Conservation (phyloP, 257 asterid genomes). For the Marsdenia floribunda region DNA sequence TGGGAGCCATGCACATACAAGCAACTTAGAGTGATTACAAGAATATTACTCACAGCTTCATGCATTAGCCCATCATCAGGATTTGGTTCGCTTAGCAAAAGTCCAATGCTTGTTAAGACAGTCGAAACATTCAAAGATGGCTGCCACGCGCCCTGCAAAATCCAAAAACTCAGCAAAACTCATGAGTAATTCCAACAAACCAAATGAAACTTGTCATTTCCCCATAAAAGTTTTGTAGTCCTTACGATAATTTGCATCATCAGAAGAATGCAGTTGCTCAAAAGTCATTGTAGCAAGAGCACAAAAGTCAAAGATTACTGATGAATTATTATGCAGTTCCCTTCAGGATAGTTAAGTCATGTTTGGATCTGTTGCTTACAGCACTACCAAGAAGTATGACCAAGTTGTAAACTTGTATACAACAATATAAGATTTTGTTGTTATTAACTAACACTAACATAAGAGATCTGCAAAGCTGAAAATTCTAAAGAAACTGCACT, state of each 20-base stretch:
- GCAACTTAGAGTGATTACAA: conserved; percentile 5
- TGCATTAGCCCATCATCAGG: conserved; percentile 95
- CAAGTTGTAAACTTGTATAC: background rate
- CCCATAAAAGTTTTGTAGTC: background rate
- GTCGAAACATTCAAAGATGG: conserved; percentile 89
- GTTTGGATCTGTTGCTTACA: background rate
- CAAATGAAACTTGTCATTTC: background rate
- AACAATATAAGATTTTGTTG: background rate
- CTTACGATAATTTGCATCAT: background rate
- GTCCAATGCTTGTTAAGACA: conserved; percentile 72
- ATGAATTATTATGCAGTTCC: background rate
- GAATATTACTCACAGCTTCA: conserved; percentile 60
- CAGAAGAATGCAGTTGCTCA: background rate
- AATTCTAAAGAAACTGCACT: background rate
- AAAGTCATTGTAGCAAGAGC: background rate
- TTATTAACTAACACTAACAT: background rate
- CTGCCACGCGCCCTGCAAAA: conserved; percentile 82
- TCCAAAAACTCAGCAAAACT: background rate
- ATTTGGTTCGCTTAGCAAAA: conserved; percentile 73
- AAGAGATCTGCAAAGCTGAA: background rate
- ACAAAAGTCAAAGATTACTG: background rate
- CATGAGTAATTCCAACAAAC: background rate
- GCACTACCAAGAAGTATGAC: background rate
- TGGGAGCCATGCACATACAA: conserved; percentile 6
- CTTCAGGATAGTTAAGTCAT: background rate